A percentile compares a stretch with the other conserved stretches of the same genome.
These are phyloP conservation scores for Colletotrichum chrysophilum DNA, from an alignment of 2,329 filamentous ascomycete genomes.

Conservation along the genomic window DNA sequence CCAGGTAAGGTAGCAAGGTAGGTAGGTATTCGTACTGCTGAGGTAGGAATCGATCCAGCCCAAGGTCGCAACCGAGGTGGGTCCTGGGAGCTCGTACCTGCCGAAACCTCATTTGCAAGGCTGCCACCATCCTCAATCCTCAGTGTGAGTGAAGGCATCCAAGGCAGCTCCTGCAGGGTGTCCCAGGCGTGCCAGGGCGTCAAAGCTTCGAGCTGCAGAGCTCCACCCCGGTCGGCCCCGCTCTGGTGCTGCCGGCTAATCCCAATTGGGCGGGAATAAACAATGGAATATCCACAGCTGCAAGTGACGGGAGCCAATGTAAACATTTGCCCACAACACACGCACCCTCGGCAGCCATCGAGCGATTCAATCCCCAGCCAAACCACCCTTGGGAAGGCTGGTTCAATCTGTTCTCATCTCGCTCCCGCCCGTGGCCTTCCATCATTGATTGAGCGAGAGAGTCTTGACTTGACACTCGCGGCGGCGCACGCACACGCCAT, in stretches of 20 bases:
- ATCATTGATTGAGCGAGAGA: constrained; percentile 21
- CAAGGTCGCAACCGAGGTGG: not conserved
- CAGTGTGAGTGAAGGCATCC: not conserved
- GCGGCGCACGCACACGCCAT: too few relatives aligned
- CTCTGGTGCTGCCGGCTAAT: not conserved
- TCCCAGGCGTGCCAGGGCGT: not conserved
- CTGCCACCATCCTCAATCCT: not conserved
- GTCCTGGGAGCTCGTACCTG: not conserved
- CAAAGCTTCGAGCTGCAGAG: constrained; percentile 8
- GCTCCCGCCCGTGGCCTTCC: constrained; percentile 31
- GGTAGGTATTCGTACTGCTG: not conserved
- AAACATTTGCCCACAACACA: constrained; percentile 13
- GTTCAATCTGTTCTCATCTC: constrained; percentile 29
- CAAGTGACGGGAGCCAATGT: constrained; percentile 14
- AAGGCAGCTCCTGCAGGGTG: not conserved
- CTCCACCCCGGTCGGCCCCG: not conserved
- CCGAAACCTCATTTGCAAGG: constrained; percentile 18
- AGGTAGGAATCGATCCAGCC: not conserved
- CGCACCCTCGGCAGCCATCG: not conserved
- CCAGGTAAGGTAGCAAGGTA: not conserved
- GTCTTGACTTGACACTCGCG: too few relatives aligned
- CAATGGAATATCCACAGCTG: constrained; percentile 15
- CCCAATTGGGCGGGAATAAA: constrained; percentile 19
- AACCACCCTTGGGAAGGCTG: not conserved
- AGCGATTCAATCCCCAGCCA: not conserved